Evolutionary conservation across 768 basidiomycete species (phyloP).

Genomic region (Boletus sp.): DNA sequence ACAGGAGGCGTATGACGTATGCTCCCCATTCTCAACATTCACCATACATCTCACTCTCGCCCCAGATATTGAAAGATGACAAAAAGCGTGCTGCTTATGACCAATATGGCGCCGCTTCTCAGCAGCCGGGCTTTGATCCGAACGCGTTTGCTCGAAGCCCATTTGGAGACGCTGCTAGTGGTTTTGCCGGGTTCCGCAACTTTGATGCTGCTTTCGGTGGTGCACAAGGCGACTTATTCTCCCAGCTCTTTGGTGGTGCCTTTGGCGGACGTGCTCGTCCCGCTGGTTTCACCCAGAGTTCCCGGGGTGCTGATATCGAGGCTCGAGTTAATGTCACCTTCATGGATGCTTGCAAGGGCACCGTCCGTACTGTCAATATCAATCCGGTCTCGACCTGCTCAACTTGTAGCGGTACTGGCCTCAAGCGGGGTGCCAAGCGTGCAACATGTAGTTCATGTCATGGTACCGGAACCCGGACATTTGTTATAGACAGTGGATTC

Average conservation of each 20-base stretch:
- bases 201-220: conserved; percentile 61
- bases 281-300: conserved; percentile 40
- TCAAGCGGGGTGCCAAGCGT: conserved; percentile 84
- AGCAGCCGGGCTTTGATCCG: conserved; percentile 92
- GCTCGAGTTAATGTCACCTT: conserved; percentile 73
- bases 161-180: conserved; percentile 49
- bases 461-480: conserved; percentile 85
- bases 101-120: conserved; percentile 88
- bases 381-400: conserved; percentile 80
- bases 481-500: conserved; percentile 90
- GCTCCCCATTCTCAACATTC: conserved; percentile 27
- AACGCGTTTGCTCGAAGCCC: conserved; percentile 64
- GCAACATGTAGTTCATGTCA: conserved; percentile 75
- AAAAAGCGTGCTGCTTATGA: conserved; percentile 90
- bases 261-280: conserved; percentile 49
- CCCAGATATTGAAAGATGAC: conserved; percentile 87
- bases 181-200: conserved; percentile 72
- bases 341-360: conserved; percentile 93
- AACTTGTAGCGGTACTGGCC: conserved; percentile 80
- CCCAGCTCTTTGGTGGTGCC: conserved; percentile 73
- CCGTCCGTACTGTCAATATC: conserved; percentile 68
- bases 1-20: conserved; percentile 93
- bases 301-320: conserved; percentile 81
- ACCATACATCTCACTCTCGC: conserved; percentile 16
- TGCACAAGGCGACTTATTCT: conserved; percentile 69